Evolutionary conservation across 768 basidiomycete genomes (phyloP).

Genomic region (Suillus clintonianus): DNA sequence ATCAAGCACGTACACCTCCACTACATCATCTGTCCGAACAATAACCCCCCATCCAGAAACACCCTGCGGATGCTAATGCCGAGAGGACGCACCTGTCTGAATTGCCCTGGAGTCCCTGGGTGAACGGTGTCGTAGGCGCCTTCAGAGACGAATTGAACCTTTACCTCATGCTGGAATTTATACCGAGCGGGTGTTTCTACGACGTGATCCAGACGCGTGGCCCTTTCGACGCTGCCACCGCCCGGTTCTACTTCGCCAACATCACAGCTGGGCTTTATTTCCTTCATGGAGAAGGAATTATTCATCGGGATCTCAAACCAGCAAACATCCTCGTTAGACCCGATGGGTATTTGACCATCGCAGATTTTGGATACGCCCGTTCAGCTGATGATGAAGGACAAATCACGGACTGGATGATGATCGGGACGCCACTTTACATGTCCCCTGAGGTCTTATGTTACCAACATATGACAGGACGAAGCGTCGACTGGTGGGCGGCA

Average conservation of each 20-base stretch:
- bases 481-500: constrained; percentile 58
- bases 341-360: constrained; percentile 56
- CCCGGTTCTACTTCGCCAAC: constrained; percentile 58
- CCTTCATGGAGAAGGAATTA: constrained; percentile 44
- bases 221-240: constrained; percentile 32
- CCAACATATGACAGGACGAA: constrained; percentile 24
- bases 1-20: constrained; percentile 23
- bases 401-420: constrained; percentile 29
- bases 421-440: constrained; percentile 51
- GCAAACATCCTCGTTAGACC: constrained; percentile 56
- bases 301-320: constrained; percentile 60
- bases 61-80: constrained; percentile 33
- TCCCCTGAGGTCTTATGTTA: constrained; percentile 47
- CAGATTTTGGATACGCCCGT: constrained; percentile 51
- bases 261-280: constrained; percentile 51
- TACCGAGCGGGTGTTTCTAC: constrained; percentile 46
- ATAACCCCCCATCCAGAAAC: constrained; percentile 16
- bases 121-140: constrained; percentile 45
- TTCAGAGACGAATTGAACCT: constrained; percentile 50
- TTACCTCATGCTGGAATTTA: constrained; percentile 54
- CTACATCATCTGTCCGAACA: constrained; percentile 1
- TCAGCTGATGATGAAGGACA: constrained; percentile 17
- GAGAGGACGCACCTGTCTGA: constrained; percentile 44
- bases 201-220: constrained; percentile 33
- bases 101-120: constrained; percentile 57